These are phyloP conservation scores for Hyphodiscus sp. DNA, from an alignment of 2,329 filamentous ascomycete genomes.

Conservation along the genomic window DNA sequence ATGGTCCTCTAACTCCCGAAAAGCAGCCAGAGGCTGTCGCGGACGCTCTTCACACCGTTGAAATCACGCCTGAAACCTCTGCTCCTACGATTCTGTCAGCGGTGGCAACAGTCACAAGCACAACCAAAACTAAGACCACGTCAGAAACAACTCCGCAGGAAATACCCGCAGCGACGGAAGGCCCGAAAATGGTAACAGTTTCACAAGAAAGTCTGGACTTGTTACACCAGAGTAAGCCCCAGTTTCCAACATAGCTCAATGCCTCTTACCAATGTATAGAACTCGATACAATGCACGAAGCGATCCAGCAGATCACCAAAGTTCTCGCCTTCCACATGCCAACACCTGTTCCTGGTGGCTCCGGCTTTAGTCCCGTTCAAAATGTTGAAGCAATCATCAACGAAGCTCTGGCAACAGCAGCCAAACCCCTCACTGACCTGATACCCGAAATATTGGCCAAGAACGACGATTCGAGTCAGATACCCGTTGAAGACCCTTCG, in stretches of 20 bases:
- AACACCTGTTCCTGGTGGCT: not conserved
- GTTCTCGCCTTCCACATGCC: conserved; percentile 1
- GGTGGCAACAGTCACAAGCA: not conserved
- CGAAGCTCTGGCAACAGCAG: not conserved
- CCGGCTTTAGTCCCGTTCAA: not conserved
- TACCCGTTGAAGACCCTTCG: not conserved
- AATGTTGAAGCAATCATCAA: not conserved
- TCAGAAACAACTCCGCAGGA: not conserved
- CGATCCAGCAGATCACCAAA: conserved; percentile 9
- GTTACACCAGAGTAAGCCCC: conserved; percentile 11
- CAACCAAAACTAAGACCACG: not conserved
- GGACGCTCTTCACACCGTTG: not conserved
- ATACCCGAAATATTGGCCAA: not conserved
- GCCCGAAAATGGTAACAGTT: not conserved
- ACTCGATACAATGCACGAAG: conserved; percentile 11
- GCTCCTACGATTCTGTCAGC: not conserved
- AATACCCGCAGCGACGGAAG: not conserved
- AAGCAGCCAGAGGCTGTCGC: no score
- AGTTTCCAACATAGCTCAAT: not conserved
- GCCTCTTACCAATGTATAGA: conserved; percentile 4
- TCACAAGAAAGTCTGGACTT: conserved; percentile 10
- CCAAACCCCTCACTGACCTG: not conserved
- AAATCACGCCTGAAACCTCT: not conserved
- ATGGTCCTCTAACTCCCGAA: no score
- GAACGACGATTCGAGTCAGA: not conserved